These are phyloP conservation scores for Spathaspora hagerdaliae DNA, from an alignment of 805 yeast species.

Conservation along the genomic window DNA sequence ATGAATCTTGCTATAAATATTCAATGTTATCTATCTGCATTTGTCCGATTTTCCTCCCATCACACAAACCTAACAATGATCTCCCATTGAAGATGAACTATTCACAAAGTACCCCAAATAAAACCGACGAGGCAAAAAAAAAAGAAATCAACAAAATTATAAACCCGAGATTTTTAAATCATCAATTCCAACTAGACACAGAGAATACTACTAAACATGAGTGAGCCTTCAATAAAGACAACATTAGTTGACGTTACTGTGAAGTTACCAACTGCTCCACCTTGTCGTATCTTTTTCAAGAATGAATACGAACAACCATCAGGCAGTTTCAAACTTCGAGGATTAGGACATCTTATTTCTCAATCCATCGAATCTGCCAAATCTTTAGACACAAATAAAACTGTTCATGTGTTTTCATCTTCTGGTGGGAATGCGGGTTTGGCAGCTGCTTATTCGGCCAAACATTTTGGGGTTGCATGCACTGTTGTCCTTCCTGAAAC, in stretches of 20 bases:
- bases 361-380: slow-evolving; percentile 25
- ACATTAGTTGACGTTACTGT: slow-evolving; percentile 30
- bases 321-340: slow-evolving; percentile 56
- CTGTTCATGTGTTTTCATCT: slow-evolving; percentile 21
- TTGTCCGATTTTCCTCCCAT: no score
- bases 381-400: slow-evolving; percentile 10
- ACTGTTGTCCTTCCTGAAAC: slow-evolving; percentile 27
- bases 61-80: no score
- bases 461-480: slow-evolving; percentile 16
- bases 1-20: no score
- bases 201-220: background rate
- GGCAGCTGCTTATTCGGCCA: slow-evolving; percentile 28
- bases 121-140: no score
- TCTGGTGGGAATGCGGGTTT: slow-evolving; percentile 37
- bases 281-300: slow-evolving; percentile 37
- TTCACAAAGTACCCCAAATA: no score
- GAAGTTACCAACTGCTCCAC: slow-evolving; percentile 25
- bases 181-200: background rate
- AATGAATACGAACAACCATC: slow-evolving; percentile 53
- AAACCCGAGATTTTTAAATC: no score
- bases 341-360: slow-evolving; percentile 47
- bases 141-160: no score
- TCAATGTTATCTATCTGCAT: no score
- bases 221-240: slow-evolving; percentile 26
- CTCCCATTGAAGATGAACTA: no score